These are phyloP conservation scores for Phialemoniopsis sp. DNA, from an alignment of 2,329 filamentous ascomycete genomes.

Conservation along the genomic window DNA sequence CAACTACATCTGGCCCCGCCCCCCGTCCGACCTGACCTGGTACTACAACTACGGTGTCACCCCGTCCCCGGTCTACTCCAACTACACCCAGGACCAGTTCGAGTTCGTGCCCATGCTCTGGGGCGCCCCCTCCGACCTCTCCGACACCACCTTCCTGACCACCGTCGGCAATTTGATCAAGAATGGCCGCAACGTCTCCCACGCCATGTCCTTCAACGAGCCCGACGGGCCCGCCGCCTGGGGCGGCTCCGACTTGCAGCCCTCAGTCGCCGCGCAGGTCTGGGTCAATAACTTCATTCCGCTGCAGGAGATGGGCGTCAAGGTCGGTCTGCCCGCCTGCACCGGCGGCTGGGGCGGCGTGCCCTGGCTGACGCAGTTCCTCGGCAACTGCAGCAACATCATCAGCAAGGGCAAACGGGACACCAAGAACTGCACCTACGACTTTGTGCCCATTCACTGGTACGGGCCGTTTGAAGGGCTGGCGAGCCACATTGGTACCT, in stretches of 20 bases:
- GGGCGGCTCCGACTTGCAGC: slow-evolving; percentile 61
- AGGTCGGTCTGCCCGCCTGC: slow-evolving; percentile 66
- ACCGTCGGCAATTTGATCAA: slow-evolving; percentile 52
- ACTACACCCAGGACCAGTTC: slow-evolving; percentile 49
- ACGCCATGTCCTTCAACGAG: slow-evolving; percentile 77
- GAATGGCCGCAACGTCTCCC: slow-evolving; percentile 53
- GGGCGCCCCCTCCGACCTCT: slow-evolving; percentile 47
- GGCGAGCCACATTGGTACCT: slow-evolving; percentile 61
- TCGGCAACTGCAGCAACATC: slow-evolving; percentile 57
- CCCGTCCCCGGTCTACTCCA: slow-evolving; percentile 49
- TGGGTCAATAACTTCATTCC: slow-evolving; percentile 70
- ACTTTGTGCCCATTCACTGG: slow-evolving; percentile 64
- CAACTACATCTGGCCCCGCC: slow-evolving; percentile 59
- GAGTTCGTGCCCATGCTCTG: slow-evolving; percentile 82
- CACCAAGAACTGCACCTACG: slow-evolving; percentile 52
- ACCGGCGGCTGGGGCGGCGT: slow-evolving; percentile 58
- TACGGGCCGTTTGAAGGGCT: slow-evolving; percentile 67
- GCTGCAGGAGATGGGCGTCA: slow-evolving; percentile 58
- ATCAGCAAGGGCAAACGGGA: slow-evolving; percentile 36
- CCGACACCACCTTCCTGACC: slow-evolving; percentile 56
- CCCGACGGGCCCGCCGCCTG: slow-evolving; percentile 55
- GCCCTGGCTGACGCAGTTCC: slow-evolving; percentile 64
- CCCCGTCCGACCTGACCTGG: slow-evolving; percentile 64
- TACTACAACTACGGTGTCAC: slow-evolving; percentile 74
- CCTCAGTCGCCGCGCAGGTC: slow-evolving; percentile 56